Conservation (phyloP, 73 alveolate genomes). For the Tetrahymena thermophila region DNA sequence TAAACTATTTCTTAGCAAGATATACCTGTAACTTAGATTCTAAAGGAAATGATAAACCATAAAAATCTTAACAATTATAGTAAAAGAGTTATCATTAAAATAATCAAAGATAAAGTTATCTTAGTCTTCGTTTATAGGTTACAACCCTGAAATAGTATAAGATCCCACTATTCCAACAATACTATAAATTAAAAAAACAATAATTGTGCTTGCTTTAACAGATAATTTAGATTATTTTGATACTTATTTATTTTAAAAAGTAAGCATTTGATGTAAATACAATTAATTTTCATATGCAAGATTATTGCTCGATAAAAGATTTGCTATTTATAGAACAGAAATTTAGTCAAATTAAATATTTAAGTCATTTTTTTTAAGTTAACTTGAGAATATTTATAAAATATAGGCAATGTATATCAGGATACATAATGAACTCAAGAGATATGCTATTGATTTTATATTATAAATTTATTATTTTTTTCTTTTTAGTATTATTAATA, state of each 20-base stretch:
- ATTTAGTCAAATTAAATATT: not conserved
- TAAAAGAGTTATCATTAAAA: not conserved
- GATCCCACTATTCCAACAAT: not conserved
- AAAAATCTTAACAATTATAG: not conserved
- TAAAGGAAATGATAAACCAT: not conserved
- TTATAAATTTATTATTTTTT: not conserved
- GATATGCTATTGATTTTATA: not conserved
- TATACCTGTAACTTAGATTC: not conserved
- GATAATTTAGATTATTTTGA: not conserved
- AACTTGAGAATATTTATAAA: not conserved
- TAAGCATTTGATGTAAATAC: not conserved
- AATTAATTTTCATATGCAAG: not conserved
- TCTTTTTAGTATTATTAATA: not conserved
- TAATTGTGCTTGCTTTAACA: not conserved
- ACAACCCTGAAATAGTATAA: not conserved
- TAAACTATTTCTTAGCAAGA: not conserved
- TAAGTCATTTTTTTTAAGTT: not conserved
- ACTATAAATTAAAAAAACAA: not conserved
- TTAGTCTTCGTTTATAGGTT: not conserved
- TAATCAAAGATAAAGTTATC: not conserved
- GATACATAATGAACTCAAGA: not conserved
- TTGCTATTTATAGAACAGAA: not conserved
- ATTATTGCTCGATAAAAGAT: not conserved
- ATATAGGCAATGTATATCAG: not conserved
- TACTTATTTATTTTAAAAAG: not conserved